These are phyloP conservation scores for Cyclotella baltica DNA, from an alignment of 108 stramenopile genomes.

Conservation along the genomic window DNA sequence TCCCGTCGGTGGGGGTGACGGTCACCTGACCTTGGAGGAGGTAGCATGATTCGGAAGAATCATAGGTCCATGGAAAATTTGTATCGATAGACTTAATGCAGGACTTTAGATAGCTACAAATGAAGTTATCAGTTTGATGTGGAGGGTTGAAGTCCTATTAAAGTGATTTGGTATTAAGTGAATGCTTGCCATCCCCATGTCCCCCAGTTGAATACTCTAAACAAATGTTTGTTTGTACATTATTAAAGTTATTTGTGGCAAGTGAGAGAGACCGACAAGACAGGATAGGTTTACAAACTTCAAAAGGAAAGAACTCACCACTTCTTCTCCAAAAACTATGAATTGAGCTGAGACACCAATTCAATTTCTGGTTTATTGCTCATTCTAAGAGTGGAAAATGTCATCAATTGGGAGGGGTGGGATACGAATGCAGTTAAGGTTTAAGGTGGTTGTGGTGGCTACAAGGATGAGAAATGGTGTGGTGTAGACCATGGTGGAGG, in stretches of 20 bases:
- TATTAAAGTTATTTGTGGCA: not conserved
- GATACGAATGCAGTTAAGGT: not conserved
- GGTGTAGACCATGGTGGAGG: too few relatives aligned
- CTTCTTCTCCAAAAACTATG: constrained; percentile 72
- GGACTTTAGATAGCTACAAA: constrained; percentile 4
- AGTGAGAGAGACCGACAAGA: not conserved
- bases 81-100: too few relatives aligned
- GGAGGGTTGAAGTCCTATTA: not conserved
- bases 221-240: not conserved
- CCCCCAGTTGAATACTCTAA: not conserved
- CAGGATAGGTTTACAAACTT: not conserved
- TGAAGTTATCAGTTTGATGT: not conserved
- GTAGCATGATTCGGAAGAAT: constrained; percentile 70
- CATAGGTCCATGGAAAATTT: constrained; percentile 87
- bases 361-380: constrained; percentile 55
- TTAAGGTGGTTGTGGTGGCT: too few relatives aligned
- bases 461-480: too few relatives aligned
- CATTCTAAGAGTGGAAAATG: constrained; percentile 4
- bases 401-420: not conserved
- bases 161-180: not conserved
- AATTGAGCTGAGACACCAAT: constrained; percentile 62
- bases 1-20: constrained; percentile 74
- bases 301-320: constrained; percentile 39
- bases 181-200: not conserved
- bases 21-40: constrained; percentile 73